Percentiles rank a stretch among this genome's conserved stretches.
Conservation (phyloP, 176 grass and related monocot species). For the Saccharum officinarum region DNA sequence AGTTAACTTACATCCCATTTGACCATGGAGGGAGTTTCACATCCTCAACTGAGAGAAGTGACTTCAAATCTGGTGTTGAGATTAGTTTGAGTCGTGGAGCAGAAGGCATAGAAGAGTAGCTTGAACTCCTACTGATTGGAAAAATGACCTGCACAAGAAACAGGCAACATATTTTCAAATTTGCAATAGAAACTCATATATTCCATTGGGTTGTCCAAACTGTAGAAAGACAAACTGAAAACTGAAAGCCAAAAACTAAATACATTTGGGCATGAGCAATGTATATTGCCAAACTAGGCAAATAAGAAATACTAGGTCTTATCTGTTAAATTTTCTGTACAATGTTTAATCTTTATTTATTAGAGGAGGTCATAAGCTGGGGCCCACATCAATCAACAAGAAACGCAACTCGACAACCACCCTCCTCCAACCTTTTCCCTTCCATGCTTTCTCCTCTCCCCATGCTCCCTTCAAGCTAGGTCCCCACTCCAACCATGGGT, state of each 20-base stretch:
- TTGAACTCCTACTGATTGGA: slow-evolving; percentile 56
- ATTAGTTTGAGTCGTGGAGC: slow-evolving; percentile 79
- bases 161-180: slow-evolving; percentile 34
- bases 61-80: slow-evolving; percentile 79
- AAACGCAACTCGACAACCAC: not conserved
- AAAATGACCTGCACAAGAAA: slow-evolving; percentile 69
- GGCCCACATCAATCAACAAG: not conserved
- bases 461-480: too few species aligned
- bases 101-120: slow-evolving; percentile 63
- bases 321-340: too few species aligned
- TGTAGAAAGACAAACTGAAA: not conserved
- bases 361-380: not conserved
- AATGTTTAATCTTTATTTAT: too few species aligned
- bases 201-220: slow-evolving; percentile 6
- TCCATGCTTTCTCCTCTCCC: too few species aligned
- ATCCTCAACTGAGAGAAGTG: slow-evolving; percentile 79
- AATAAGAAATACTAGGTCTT: not conserved
- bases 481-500: too few species aligned
- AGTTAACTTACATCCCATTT: slow-evolving; percentile 84
- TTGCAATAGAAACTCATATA: not conserved
- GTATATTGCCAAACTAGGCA: not conserved
- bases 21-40: slow-evolving; percentile 83
- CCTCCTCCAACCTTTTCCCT: too few species aligned
- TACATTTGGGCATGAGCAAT: not conserved
- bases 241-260: not conserved